These are phyloP conservation scores for Pueraria montana DNA, from an alignment of 306 rosid species.

Conservation along the genomic window DNA sequence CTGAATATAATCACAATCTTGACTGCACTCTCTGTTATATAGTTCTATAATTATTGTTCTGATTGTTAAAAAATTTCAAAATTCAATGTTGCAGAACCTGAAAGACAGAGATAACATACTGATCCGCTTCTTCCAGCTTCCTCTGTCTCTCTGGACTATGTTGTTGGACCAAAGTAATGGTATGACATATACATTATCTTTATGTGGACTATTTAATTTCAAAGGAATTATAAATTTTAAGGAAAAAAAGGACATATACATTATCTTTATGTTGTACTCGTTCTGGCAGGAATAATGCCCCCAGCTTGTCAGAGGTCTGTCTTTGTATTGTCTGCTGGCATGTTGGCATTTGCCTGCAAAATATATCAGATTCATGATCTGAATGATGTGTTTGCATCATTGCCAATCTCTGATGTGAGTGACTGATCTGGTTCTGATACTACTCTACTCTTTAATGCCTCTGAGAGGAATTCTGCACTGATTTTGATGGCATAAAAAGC, in stretches of 20 bases:
- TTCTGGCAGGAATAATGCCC: conserved; percentile 68
- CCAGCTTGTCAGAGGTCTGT: conserved; percentile 80
- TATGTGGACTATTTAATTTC: conserved; percentile 6
- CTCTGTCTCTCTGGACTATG: conserved; percentile 77
- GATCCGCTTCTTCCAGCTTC: conserved; percentile 86
- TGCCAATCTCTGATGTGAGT: conserved; percentile 79
- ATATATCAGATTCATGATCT: conserved; percentile 79
- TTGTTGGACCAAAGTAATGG: conserved; percentile 79
- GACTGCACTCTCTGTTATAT: background rate
- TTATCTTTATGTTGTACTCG: conserved; percentile 42
- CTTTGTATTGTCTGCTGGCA: conserved; percentile 74
- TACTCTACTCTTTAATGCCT: conserved; percentile 29
- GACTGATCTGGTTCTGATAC: conserved; percentile 3
- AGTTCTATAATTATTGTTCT: background rate
- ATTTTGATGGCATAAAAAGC: conserved; percentile 25
- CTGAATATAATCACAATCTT: background rate
- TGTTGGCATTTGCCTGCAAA: conserved; percentile 85
- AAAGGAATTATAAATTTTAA: background rate
- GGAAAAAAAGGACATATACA: background rate
- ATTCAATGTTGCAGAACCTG: conserved; percentile 67
- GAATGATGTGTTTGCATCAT: conserved; percentile 69
- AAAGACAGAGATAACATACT: conserved; percentile 70
- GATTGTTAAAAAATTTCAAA: conserved; percentile 39
- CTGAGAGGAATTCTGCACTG: conserved; percentile 3
- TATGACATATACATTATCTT: conserved; percentile 44